Percentiles rank a stretch among this genome's conserved stretches.
These are phyloP conservation scores for Cutaneotrichosporon sp. DNA, from an alignment of 1,284 basidiomycete species.

Conservation along the genomic window DNA sequence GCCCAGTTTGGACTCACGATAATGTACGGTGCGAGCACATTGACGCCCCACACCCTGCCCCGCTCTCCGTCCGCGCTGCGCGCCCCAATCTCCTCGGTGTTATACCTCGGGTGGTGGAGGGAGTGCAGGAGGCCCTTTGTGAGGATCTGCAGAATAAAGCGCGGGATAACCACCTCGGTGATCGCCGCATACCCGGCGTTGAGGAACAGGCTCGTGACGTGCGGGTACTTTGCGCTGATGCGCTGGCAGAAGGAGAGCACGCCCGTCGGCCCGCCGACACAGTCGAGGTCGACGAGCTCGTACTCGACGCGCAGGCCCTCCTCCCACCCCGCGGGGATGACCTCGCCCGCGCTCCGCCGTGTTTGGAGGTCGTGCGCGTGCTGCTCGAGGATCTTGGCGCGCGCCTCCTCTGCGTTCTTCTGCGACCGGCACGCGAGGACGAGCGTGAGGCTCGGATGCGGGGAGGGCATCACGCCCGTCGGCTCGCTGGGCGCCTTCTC, in stretches of 20 bases:
- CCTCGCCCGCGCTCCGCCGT: slow-evolving; percentile 45
- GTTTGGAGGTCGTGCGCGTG: slow-evolving; percentile 59
- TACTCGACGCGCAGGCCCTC: slow-evolving; percentile 65
- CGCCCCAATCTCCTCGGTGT: slow-evolving; percentile 65
- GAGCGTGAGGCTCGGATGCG: slow-evolving; percentile 65
- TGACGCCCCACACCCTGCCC: slow-evolving; percentile 82
- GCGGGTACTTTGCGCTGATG: slow-evolving; percentile 60
- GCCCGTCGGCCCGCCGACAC: slow-evolving; percentile 59
- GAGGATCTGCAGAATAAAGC: slow-evolving; percentile 60
- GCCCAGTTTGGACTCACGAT: too few relatives aligned
- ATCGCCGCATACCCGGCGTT: slow-evolving; percentile 74
- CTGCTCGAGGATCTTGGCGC: slow-evolving; percentile 59
- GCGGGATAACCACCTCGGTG: slow-evolving; percentile 61
- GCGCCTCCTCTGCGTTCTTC: slow-evolving; percentile 66
- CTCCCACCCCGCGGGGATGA: slow-evolving; percentile 60
- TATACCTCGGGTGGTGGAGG: slow-evolving; percentile 64
- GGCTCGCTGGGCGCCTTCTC: too few relatives aligned
- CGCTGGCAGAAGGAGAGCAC: slow-evolving; percentile 66
- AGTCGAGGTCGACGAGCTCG: slow-evolving; percentile 65
- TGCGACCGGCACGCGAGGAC: slow-evolving; percentile 78
- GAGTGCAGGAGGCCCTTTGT: slow-evolving; percentile 53
- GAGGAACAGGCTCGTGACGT: slow-evolving; percentile 72
- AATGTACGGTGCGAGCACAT: slow-evolving; percentile 78
- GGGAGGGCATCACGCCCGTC: slow-evolving; percentile 18
- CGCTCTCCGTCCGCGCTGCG: slow-evolving; percentile 67